A percentile compares a stretch with the other conserved stretches of the same genome.
phyloP scores from a whole-genome alignment of 306 rosid species.

The Clitoria ternatea region DNA sequence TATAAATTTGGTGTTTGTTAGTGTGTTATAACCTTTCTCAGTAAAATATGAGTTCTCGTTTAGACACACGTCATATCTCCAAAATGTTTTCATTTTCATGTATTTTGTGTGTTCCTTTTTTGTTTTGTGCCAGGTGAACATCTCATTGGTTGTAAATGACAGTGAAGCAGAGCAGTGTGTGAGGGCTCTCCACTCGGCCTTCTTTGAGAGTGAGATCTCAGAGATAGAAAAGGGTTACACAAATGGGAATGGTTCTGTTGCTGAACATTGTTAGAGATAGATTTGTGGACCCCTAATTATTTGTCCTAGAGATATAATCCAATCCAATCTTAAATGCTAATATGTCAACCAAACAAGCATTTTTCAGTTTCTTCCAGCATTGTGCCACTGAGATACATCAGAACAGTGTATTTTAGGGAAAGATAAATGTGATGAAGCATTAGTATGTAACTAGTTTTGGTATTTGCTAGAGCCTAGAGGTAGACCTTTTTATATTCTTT shows the following conservation, averaged over 20 bases:
- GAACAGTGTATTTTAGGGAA: background rate
- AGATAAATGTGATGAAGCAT: conserved; percentile 13
- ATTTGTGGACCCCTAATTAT: background rate
- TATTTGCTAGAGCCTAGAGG: background rate
- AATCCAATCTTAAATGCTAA: conserved; percentile 26
- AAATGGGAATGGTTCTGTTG: conserved; percentile 44
- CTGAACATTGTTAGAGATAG: conserved; percentile 18
- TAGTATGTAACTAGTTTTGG: conserved; percentile 20
- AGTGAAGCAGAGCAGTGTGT: conserved; percentile 84
- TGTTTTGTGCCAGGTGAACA: conserved; percentile 59
- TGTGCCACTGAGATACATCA: conserved; percentile 11
- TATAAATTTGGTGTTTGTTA: too few relatives aligned
- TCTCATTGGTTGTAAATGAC: conserved; percentile 83
- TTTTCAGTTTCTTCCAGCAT: conserved; percentile 7
- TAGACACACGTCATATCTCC: background rate
- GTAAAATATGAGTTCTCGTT: too few relatives aligned
- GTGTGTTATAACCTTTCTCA: too few relatives aligned
- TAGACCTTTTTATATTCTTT: conserved; percentile 10
- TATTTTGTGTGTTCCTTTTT: conserved; percentile 10
- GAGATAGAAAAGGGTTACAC: conserved; percentile 26
- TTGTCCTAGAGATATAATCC: background rate
- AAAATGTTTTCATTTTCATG: background rate
- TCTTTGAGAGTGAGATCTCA: conserved; percentile 50
- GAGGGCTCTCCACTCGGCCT: conserved; percentile 64
- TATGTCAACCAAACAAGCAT: conserved; percentile 20